Percentiles rank a stretch among this genome's conserved stretches.
Evolutionary conservation across 768 basidiomycete genomes (phyloP).

Genomic region (Suillus plorans): DNA sequence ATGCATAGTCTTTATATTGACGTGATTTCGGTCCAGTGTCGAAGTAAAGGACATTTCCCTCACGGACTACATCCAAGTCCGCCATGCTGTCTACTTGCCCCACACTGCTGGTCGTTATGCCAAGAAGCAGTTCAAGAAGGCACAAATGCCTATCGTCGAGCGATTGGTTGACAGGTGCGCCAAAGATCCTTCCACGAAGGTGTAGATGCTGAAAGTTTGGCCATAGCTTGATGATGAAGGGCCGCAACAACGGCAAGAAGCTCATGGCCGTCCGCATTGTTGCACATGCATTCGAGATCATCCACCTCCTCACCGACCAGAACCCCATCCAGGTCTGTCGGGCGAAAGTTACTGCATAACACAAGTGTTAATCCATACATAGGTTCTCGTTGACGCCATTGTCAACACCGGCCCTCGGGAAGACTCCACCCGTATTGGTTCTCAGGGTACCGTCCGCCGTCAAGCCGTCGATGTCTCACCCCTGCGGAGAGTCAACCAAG

Average conservation of each 20-base stretch:
- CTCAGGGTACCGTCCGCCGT: slow-evolving; percentile 98
- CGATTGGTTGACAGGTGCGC: slow-evolving; percentile 93
- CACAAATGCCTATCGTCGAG: slow-evolving; percentile 99
- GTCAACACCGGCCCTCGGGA: slow-evolving; percentile 99
- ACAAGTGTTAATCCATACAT: not conserved
- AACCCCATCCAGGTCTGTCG: slow-evolving; percentile 93
- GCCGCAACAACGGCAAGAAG: slow-evolving; percentile 99
- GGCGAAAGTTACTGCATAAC: not conserved
- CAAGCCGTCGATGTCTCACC: slow-evolving; percentile 99
- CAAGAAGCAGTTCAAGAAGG: slow-evolving; percentile 99
- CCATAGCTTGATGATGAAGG: slow-evolving; percentile 98
- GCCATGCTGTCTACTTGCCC: slow-evolving; percentile 94
- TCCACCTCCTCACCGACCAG: slow-evolving; percentile 99
- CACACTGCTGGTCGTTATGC: slow-evolving; percentile 99
- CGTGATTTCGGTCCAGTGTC: slow-evolving; percentile 52
- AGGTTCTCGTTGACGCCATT: slow-evolving; percentile 97
- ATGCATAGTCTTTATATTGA: slow-evolving; percentile 15
- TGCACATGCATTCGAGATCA: slow-evolving; percentile 98
- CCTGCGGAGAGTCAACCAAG: slow-evolving; percentile 96
- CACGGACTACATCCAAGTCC: slow-evolving; percentile 99
- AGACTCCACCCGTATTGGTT: slow-evolving; percentile 99
- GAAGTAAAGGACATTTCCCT: slow-evolving; percentile 99
- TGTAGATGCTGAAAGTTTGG: slow-evolving; percentile 3
- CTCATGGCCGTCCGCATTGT: slow-evolving; percentile 98
- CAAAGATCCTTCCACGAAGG: slow-evolving; percentile 1